Conservation (phyloP, 2,329 filamentous ascomycete species). For the Berkeleyomyces rouxiae region DNA sequence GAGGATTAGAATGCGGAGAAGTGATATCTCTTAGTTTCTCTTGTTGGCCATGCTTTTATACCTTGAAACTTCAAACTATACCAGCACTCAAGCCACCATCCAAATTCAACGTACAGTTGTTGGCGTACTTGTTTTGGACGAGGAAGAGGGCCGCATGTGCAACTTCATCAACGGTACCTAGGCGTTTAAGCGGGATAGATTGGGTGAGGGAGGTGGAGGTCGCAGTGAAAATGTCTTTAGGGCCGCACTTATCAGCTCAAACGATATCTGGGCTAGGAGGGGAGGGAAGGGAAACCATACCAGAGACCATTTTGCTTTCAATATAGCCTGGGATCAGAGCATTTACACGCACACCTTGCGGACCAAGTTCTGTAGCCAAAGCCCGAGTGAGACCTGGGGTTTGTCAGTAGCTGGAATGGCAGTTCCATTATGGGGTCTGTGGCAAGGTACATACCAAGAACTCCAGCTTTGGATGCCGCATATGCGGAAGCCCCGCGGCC, state of each 20-base stretch:
- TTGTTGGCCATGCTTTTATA: not conserved
- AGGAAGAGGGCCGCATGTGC: constrained; percentile 72
- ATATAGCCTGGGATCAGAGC: constrained; percentile 72
- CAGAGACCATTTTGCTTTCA: constrained; percentile 59
- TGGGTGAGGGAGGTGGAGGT: not conserved
- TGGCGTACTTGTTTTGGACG: constrained; percentile 62
- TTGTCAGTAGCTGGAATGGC: not conserved
- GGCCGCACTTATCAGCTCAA: not conserved
- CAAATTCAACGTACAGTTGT: constrained; percentile 72
- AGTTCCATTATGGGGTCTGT: not conserved
- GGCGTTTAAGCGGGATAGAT: constrained; percentile 29
- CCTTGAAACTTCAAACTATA: constrained; percentile 22
- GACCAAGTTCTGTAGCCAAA: constrained; percentile 44
- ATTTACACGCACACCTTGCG: constrained; percentile 54
- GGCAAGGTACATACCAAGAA: constrained; percentile 39
- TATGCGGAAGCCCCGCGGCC: constrained; percentile 58
- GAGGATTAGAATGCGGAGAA: constrained; percentile 20
- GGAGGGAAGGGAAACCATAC: constrained; percentile 26
- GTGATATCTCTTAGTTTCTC: not conserved
- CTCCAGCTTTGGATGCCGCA: constrained; percentile 63
- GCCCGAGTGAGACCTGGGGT: constrained; percentile 47
- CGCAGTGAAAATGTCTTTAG: constrained; percentile 4
- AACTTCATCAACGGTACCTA: constrained; percentile 54
- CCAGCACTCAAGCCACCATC: constrained; percentile 66
- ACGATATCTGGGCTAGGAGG: not conserved